These are phyloP conservation scores for Colletotrichum neosansevieriae DNA, from an alignment of 2,329 filamentous ascomycete genomes.

Conservation along the genomic window DNA sequence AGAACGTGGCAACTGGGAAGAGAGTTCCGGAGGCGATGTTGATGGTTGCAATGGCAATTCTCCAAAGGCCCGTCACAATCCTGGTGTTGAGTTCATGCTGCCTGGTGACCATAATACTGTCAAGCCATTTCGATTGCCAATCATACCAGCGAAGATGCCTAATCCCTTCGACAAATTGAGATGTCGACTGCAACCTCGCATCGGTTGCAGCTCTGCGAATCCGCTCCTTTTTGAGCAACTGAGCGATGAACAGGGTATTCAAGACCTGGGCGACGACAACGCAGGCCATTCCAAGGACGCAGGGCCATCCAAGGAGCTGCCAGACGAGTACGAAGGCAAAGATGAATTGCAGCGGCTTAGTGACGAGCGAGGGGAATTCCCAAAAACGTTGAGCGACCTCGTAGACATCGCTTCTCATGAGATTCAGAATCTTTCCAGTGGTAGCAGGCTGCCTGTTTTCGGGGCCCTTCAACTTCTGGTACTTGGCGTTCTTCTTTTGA, in stretches of 20 bases:
- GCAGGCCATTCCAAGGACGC: slow-evolving; percentile 78
- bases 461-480: slow-evolving; percentile 41
- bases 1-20: slow-evolving; percentile 86
- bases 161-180: slow-evolving; percentile 89
- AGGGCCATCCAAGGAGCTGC: slow-evolving; percentile 83
- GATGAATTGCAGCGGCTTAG: slow-evolving; percentile 81
- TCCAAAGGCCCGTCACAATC: slow-evolving; percentile 73
- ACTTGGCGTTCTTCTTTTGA: slow-evolving; percentile 22
- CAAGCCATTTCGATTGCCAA: slow-evolving; percentile 83
- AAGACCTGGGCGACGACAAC: slow-evolving; percentile 76
- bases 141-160: slow-evolving; percentile 85
- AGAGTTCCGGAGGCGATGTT: slow-evolving; percentile 79
- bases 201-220: slow-evolving; percentile 81
- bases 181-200: slow-evolving; percentile 80
- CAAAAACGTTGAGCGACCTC: slow-evolving; percentile 87
- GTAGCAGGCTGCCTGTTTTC: slow-evolving; percentile 72
- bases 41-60: slow-evolving; percentile 72
- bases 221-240: slow-evolving; percentile 76
- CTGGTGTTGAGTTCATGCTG: slow-evolving; percentile 75
- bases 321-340: slow-evolving; percentile 81
- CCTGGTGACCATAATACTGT: slow-evolving; percentile 75
- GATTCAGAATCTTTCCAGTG: slow-evolving; percentile 90
- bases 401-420: slow-evolving; percentile 86
- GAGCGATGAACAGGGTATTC: slow-evolving; percentile 76
- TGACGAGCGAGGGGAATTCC: slow-evolving; percentile 83